Evolutionary conservation across 1,284 basidiomycete genomes (phyloP).

Genomic region (Neolentinus lepideus): DNA sequence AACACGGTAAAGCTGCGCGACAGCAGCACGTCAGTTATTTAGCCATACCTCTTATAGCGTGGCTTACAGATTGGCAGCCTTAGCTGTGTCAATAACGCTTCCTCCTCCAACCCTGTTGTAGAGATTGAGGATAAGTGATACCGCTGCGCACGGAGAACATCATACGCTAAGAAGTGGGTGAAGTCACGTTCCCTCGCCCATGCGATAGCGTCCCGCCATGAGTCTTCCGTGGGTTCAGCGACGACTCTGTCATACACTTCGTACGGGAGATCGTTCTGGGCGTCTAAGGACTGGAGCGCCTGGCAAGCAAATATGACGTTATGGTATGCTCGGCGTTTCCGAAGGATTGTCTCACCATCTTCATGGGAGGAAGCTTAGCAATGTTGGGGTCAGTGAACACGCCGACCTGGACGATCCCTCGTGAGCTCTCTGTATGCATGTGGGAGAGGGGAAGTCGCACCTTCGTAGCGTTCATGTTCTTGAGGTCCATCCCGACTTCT

Average conservation of each 20-base stretch:
- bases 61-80: conserved; percentile 82
- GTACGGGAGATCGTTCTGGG: conserved; percentile 67
- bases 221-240: conserved; percentile 90
- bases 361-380: conserved; percentile 77
- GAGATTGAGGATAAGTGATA: neutral
- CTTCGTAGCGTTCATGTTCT: conserved; percentile 84
- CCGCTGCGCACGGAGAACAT: conserved; percentile 12
- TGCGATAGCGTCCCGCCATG: conserved; percentile 80
- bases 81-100: conserved; percentile 93
- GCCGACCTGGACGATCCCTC: conserved; percentile 57
- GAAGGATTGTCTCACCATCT: conserved; percentile 44
- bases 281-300: conserved; percentile 75
- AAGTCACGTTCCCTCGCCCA: conserved; percentile 86
- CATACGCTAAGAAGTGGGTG: conserved; percentile 89
- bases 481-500: conserved; percentile 92
- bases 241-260: conserved; percentile 83
- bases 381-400: conserved; percentile 92
- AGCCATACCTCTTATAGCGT: neutral
- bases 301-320: conserved; percentile 21
- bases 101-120: conserved; percentile 79
- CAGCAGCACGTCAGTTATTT: conserved; percentile 3
- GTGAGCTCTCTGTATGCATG: conserved; percentile 7
- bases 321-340: conserved; percentile 1
- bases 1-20: conserved; percentile 70
- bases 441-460: conserved; percentile 28